Percentiles rank a stretch among this genome's conserved stretches.
These are phyloP conservation scores for Talaromyces borbonicus DNA, from an alignment of 495 filamentous ascomycete genomes.

Conservation along the genomic window DNA sequence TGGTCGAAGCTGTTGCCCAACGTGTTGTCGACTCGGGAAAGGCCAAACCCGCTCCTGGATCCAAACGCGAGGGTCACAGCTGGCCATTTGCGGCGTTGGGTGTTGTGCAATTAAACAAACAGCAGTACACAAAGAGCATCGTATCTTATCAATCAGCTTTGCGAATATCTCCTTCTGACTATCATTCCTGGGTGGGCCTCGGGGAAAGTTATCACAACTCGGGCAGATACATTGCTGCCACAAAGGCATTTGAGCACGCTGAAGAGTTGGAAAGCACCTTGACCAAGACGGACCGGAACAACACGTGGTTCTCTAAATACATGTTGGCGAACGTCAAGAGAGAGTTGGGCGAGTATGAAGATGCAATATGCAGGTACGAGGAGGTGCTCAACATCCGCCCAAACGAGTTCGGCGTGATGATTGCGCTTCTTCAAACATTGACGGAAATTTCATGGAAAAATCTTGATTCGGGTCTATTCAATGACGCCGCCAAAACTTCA, in stretches of 20 bases:
- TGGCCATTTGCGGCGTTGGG: conserved; percentile 96
- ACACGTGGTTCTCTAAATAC: conserved; percentile 89
- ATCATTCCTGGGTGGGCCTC: conserved; percentile 91
- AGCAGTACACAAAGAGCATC: conserved; percentile 78
- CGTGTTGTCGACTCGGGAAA: conserved; percentile 89
- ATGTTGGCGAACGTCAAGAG: conserved; percentile 94
- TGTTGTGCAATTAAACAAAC: conserved; percentile 91
- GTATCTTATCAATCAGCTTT: conserved; percentile 89
- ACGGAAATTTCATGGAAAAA: conserved; percentile 70
- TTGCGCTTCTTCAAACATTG: conserved; percentile 77
- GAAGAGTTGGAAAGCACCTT: conserved; percentile 49
- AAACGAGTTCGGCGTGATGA: conserved; percentile 72
- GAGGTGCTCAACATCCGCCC: conserved; percentile 55
- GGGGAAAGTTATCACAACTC: conserved; percentile 95
- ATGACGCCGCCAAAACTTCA: conserved; percentile 61
- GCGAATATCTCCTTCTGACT: conserved; percentile 70
- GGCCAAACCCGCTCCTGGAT: conserved; percentile 77
- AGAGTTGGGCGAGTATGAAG: conserved; percentile 81
- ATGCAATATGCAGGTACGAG: conserved; percentile 66
- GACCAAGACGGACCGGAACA: conserved; percentile 35
- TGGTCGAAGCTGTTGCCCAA: conserved; percentile 85
- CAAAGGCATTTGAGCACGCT: conserved; percentile 81
- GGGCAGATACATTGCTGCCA: conserved; percentile 81
- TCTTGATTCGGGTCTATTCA: conserved; percentile 73
- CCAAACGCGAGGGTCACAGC: conserved; percentile 80